A percentile compares a stretch with the other conserved stretches of the same genome.
Evolutionary conservation across 371 early-diverging fungal genomes (phyloP).

Genomic region (Encephalitozoon cuniculi): DNA sequence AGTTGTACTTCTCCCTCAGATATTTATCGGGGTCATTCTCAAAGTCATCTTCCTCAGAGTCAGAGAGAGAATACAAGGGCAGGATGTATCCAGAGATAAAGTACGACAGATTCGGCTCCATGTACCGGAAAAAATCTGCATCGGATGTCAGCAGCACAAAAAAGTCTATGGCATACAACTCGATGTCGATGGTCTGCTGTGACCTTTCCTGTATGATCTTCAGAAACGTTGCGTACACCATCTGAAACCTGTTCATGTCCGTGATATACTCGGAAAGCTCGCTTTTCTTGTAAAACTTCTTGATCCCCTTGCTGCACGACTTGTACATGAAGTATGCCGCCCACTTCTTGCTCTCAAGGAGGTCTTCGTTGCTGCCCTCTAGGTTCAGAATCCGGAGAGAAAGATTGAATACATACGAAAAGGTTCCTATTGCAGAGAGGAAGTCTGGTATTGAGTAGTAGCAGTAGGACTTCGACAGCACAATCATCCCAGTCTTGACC

Average conservation of each 20-base stretch:
- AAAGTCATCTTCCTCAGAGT: conserved; percentile 48
- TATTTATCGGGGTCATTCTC: conserved; percentile 52
- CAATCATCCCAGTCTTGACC: conserved; percentile 44
- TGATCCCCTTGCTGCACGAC: conserved; percentile 50
- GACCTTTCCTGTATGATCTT: neutral
- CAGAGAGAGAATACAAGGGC: conserved; percentile 33
- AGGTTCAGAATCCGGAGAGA: conserved; percentile 31
- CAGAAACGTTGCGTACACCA: conserved; percentile 20
- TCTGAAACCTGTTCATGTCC: conserved; percentile 1
- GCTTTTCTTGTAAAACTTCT: conserved; percentile 54
- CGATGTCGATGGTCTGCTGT: conserved; percentile 1
- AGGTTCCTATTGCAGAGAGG: conserved; percentile 20
- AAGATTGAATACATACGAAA: conserved; percentile 33
- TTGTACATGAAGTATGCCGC: conserved; percentile 51
- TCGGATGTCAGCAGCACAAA: conserved; percentile 30
- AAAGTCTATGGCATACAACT: conserved; percentile 36
- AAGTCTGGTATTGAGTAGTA: conserved; percentile 55
- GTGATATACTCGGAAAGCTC: conserved; percentile 25
- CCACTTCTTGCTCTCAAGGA: conserved; percentile 50
- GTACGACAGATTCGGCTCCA: conserved; percentile 28
- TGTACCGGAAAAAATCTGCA: conserved; percentile 13
- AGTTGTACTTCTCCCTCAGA: conserved; percentile 54
- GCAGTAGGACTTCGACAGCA: conserved; percentile 45
- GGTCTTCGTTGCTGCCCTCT: conserved; percentile 6
- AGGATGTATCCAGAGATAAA: conserved; percentile 51